Base-by-base conservation (phyloP, 2,329 filamentous ascomycete species). In the Botrytis medusae region DNA sequence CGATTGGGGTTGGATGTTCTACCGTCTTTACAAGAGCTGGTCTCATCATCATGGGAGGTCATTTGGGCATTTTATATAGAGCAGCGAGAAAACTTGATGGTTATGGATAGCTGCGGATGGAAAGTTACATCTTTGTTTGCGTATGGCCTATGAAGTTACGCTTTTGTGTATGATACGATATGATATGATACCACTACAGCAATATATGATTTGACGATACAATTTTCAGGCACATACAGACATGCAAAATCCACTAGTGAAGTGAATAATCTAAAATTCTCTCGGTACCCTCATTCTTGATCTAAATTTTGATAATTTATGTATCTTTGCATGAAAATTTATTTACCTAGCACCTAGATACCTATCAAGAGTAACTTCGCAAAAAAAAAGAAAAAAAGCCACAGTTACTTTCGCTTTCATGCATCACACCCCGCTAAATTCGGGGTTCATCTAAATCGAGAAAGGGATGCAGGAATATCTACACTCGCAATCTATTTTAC, bases 141-240 rank as follows among this genome's bases (percentile, higher is more conserved):
- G 46, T 29, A 67, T 54, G 46, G 18, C 46, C 25, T 40, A 40
- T 46, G 46, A 51, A 40, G 22, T 51, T n/a, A 40, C 32, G 32
- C 34, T 7, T 54, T 7, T 67, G 14, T 54, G 29, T 57, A 68
- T 29, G 25, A 54, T 54, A 54, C 20, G 25, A 16, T 8, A 54
- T 54, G 51, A 68, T 51, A 67, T 68, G 48, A 68, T 57, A 68
- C 48, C 65, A 68, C 37, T 67, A 40, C 20, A 67, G 32, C 22
- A 67, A 67, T 54, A n/a, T 67, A 20, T 54, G 1, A 29, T 40
- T 67, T 37, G 22, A 40, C 32, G 9, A 67, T 2, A 54, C 29
- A 6, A 65, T 54, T 20, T 22, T 9, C n/a, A 54, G 10, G 12
- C 10, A n/a, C 25, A 68, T 29, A 67, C n/a, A 4, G 8, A 48